These are phyloP conservation scores for Geotrichum histeridarum DNA, from an alignment of 1,139 yeast species.

Conservation along the genomic window DNA sequence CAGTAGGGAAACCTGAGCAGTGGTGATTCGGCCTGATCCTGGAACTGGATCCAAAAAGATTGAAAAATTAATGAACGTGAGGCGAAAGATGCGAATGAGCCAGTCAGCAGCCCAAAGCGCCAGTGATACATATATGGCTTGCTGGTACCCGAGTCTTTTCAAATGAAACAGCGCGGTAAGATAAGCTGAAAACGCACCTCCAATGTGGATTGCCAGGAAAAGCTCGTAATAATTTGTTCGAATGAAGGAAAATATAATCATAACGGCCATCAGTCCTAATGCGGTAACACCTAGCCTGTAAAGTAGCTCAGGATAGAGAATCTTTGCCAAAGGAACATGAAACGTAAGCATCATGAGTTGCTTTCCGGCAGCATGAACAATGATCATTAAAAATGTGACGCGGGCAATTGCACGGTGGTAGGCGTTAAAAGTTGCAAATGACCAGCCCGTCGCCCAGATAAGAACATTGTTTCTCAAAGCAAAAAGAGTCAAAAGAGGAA, in stretches of 20 bases:
- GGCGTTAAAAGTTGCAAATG: conserved; percentile 54
- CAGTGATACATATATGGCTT: conserved; percentile 41
- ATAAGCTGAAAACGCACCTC: conserved; percentile 42
- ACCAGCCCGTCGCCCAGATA: conserved; percentile 56
- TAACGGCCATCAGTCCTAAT: conserved; percentile 43
- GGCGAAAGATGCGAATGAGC: conserved; percentile 38
- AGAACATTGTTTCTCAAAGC: conserved; percentile 59
- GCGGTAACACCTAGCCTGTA: conserved; percentile 57
- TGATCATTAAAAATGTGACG: conserved; percentile 45
- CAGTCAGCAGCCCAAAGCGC: conserved; percentile 45
- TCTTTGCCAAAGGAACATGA: conserved; percentile 17
- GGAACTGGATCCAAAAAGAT: conserved; percentile 30
- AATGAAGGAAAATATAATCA: conserved; percentile 50
- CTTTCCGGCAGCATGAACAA: conserved; percentile 37
- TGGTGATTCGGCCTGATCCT: conserved; percentile 32
- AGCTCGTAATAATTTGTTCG: conserved; percentile 46
- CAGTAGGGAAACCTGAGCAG: conserved; percentile 39
- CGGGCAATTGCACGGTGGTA: conserved; percentile 59
- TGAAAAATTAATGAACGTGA: conserved; percentile 42
- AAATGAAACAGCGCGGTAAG: conserved; percentile 50
- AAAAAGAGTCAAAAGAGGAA: conserved; percentile 53
- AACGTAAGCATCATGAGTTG: conserved; percentile 29
- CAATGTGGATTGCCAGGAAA: conserved; percentile 45
- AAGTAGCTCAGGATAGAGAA: conserved; percentile 36
- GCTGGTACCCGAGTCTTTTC: conserved; percentile 46